These are phyloP conservation scores for Kondoa malvinella DNA, from an alignment of 768 basidiomycete genomes.

Conservation along the genomic window DNA sequence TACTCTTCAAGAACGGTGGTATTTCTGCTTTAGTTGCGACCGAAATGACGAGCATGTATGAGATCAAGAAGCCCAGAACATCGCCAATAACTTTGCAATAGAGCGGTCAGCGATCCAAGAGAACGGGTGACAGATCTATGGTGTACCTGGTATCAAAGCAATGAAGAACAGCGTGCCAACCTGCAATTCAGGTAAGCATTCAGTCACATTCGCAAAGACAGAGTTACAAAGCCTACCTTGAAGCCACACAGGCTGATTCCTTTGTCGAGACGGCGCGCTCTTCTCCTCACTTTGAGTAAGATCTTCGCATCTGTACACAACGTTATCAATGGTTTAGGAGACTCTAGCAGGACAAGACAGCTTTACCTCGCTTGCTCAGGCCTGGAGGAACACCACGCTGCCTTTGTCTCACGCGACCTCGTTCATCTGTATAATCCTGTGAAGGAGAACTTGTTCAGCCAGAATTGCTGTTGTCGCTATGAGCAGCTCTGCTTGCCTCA, in stretches of 20 bases:
- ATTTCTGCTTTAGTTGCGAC: constrained; percentile 31
- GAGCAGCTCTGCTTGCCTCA: too few relatives aligned
- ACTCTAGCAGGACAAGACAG: too few relatives aligned
- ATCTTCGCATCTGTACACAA: background rate
- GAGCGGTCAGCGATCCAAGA: too few relatives aligned
- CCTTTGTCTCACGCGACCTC: background rate
- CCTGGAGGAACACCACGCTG: background rate
- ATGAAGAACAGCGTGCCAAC: constrained; percentile 2
- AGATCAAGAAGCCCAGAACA: constrained; percentile 41
- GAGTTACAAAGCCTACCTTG: constrained; percentile 44
- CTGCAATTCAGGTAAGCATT: background rate
- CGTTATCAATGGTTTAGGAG: too few relatives aligned
- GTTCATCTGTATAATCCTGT: background rate
- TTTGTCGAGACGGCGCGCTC: constrained; percentile 51
- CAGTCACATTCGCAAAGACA: background rate
- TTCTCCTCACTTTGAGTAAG: constrained; percentile 46
- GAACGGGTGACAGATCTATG: too few relatives aligned
- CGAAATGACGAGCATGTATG: constrained; percentile 57
- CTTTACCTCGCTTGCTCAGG: background rate
- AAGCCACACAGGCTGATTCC: constrained; percentile 61
- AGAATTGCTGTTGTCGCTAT: too few relatives aligned
- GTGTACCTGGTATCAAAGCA: constrained; percentile 7
- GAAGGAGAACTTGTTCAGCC: too few relatives aligned
- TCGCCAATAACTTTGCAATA: constrained; percentile 6
- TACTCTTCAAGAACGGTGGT: background rate